phyloP scores from a whole-genome alignment of 2,329 filamentous ascomycete species.

The Zalaria obscura region DNA sequence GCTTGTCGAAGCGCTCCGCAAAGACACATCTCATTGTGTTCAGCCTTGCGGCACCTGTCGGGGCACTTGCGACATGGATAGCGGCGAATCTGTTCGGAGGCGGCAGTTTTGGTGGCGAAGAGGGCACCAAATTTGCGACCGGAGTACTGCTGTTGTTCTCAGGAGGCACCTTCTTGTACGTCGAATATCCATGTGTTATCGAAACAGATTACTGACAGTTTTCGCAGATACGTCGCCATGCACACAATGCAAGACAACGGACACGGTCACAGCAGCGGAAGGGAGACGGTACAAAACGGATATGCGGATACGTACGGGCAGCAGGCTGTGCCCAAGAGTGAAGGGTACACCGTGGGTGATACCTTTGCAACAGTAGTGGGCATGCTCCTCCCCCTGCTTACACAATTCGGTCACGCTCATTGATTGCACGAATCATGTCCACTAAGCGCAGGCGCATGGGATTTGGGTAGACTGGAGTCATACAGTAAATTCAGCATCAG shows the following conservation, averaged over 20 bases:
- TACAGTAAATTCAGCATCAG: background rate
- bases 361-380: conserved; percentile 58
- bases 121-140: conserved; percentile 66
- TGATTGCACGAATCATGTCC: conserved; percentile 5
- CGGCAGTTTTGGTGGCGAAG: conserved; percentile 38
- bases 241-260: conserved; percentile 82
- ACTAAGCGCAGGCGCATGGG: background rate
- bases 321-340: conserved; percentile 3
- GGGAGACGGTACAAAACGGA: conserved; percentile 25
- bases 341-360: conserved; percentile 21
- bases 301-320: conserved; percentile 13
- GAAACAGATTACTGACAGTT: conserved; percentile 6
- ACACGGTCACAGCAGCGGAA: conserved; percentile 32
- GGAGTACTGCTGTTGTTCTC: conserved; percentile 91
- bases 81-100: conserved; percentile 62
- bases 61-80: conserved; percentile 71
- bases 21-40: conserved; percentile 80
- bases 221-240: conserved; percentile 80
- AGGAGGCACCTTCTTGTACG: conserved; percentile 87
- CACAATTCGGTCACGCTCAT: conserved; percentile 66
- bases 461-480: background rate
- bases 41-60: conserved; percentile 76
- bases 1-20: conserved; percentile 72
- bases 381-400: conserved; percentile 65
- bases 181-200: conserved; percentile 9